Percentiles rank a stretch among this genome's conserved stretches.
phyloP scores from a whole-genome alignment of 352 stramenopile species.

The Globisporangium nodosum region DNA sequence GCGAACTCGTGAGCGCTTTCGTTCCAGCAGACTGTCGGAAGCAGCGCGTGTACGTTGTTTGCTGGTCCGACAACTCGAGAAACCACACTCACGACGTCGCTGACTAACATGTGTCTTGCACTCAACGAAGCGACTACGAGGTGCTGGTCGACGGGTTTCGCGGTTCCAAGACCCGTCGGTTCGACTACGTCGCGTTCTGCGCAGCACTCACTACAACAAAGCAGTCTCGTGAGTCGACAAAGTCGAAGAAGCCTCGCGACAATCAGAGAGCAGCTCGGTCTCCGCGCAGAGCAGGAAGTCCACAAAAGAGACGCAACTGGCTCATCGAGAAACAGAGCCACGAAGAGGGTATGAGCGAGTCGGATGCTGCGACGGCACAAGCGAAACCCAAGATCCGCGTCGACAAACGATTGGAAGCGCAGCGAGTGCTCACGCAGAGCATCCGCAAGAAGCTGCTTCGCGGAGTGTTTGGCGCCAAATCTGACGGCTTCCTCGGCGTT shows the following conservation, averaged over 20 bases:
- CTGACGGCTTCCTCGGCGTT: slow-evolving; percentile 36
- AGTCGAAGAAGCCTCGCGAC: neutral
- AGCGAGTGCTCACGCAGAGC: slow-evolving; percentile 36
- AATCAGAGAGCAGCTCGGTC: slow-evolving; percentile 2
- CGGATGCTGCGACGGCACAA: neutral
- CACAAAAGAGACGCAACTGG: slow-evolving; percentile 3
- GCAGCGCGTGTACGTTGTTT: neutral
- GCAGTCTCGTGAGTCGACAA: neutral
- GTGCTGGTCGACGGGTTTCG: slow-evolving; percentile 5
- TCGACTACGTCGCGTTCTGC: neutral
- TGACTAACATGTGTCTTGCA: neutral
- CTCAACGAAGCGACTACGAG: slow-evolving; percentile 2
- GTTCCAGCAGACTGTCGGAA: slow-evolving; percentile 1
- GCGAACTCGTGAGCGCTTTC: slow-evolving; percentile 2
- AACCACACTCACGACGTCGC: neutral
- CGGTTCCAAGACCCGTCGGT: neutral
- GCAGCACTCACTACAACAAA: neutral
- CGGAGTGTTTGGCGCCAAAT: slow-evolving; percentile 25
- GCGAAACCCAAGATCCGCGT: slow-evolving; percentile 29
- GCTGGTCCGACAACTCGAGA: neutral
- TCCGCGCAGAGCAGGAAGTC: slow-evolving; percentile 1
- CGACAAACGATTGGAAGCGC: slow-evolving; percentile 40
- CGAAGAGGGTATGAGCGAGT: slow-evolving; percentile 1
- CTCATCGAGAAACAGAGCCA: neutral
- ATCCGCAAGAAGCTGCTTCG: slow-evolving; percentile 51